Evolutionary conservation across 495 filamentous ascomycete genomes (phyloP).

Genomic region (Neurospora intermedia): DNA sequence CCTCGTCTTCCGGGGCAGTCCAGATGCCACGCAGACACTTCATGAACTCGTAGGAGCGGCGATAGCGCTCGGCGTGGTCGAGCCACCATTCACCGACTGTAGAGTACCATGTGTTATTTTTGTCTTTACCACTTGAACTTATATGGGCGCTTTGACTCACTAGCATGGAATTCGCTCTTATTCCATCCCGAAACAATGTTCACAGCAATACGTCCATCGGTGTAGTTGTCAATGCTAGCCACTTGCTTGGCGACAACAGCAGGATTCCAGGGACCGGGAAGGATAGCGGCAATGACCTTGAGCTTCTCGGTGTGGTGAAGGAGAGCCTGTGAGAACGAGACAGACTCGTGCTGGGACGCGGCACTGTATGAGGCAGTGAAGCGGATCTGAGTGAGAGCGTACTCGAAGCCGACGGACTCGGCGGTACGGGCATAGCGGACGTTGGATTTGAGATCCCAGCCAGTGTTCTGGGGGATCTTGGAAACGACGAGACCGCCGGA

Average conservation of each 20-base stretch:
- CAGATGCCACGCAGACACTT: slow-evolving; percentile 37
- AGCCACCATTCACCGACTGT: slow-evolving; percentile 42
- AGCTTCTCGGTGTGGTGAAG: slow-evolving; percentile 31
- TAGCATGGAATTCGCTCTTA: slow-evolving; percentile 32
- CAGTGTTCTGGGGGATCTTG: slow-evolving; percentile 37
- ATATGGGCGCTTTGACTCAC: neutral
- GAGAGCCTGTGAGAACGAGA: slow-evolving; percentile 39
- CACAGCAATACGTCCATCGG: slow-evolving; percentile 34
- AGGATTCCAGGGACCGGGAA: slow-evolving; percentile 41
- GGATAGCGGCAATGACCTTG: slow-evolving; percentile 38
- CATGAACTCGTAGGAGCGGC: slow-evolving; percentile 37
- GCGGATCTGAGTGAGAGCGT: slow-evolving; percentile 37
- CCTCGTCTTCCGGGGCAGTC: slow-evolving; percentile 26
- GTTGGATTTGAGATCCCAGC: slow-evolving; percentile 36
- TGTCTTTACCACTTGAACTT: neutral
- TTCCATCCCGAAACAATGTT: slow-evolving; percentile 42
- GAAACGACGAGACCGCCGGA: slow-evolving; percentile 37
- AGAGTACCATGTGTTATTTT: slow-evolving; percentile 11
- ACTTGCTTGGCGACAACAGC: slow-evolving; percentile 40
- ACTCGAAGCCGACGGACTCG: slow-evolving; percentile 36
- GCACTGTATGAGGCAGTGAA: slow-evolving; percentile 41
- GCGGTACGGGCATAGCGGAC: slow-evolving; percentile 33
- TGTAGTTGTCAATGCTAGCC: slow-evolving; percentile 39
- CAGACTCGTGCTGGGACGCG: slow-evolving; percentile 38
- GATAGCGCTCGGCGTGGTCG: slow-evolving; percentile 39